phyloP scores from a whole-genome alignment of 805 yeast species.

The Hanseniaspora valbyensis region DNA sequence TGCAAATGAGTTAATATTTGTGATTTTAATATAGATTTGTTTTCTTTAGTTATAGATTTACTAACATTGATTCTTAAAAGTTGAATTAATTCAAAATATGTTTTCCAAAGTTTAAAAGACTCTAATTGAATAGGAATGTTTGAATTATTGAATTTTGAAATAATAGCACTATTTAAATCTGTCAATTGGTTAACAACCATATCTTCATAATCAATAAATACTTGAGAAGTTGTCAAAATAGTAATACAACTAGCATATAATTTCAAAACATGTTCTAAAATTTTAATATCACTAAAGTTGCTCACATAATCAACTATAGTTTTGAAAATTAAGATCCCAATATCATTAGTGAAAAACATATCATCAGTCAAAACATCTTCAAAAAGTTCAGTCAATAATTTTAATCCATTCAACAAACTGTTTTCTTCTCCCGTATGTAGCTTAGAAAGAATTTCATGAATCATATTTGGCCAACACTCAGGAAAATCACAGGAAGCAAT shows the following conservation, averaged over 20 bases:
- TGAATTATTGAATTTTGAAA: background rate
- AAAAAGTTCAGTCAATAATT: constrained; percentile 61
- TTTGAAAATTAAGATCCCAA: constrained; percentile 45
- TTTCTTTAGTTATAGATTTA: constrained; percentile 1
- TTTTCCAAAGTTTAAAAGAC: background rate
- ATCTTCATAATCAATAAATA: background rate
- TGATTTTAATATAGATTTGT: background rate
- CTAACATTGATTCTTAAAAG: constrained; percentile 24
- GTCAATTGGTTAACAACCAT: background rate
- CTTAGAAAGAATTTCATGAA: constrained; percentile 31
- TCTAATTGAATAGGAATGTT: background rate
- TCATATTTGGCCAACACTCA: constrained; percentile 83
- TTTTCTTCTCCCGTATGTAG: background rate
- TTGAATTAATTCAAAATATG: constrained; percentile 29
- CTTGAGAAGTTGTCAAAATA: background rate
- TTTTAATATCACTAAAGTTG: constrained; percentile 20
- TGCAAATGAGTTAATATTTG: constrained; percentile 16
- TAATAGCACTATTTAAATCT: background rate
- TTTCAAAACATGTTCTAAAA: constrained; percentile 15
- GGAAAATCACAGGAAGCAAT: constrained; percentile 87
- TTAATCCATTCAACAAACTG: constrained; percentile 35
- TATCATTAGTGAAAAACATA: constrained; percentile 69
- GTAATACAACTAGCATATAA: constrained; percentile 7
- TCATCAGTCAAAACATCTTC: constrained; percentile 80
- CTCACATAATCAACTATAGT: constrained; percentile 38